Percentiles rank a stretch among this genome's conserved stretches.
Evolutionary conservation across 768 basidiomycete genomes (phyloP).

Genomic region (Dacryopinax primogenitus): DNA sequence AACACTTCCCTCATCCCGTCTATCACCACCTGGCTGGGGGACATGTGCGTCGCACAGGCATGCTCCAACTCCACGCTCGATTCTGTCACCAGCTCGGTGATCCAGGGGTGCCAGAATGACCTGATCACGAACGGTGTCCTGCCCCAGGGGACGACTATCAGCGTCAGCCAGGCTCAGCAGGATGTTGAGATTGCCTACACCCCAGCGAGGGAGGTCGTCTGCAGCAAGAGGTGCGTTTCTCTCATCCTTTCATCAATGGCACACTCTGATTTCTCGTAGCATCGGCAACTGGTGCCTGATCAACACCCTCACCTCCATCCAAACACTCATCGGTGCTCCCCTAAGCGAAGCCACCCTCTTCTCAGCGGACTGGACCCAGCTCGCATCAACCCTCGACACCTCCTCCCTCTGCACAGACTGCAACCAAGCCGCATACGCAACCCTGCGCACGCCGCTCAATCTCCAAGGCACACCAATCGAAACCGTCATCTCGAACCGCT

Average conservation of each 20-base stretch:
- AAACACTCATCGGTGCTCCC: slow-evolving; percentile 26
- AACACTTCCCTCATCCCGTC: slow-evolving; percentile 29
- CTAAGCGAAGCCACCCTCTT: slow-evolving; percentile 21
- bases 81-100: slow-evolving; percentile 41
- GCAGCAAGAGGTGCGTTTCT: slow-evolving; percentile 50
- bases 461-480: slow-evolving; percentile 17
- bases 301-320: slow-evolving; percentile 41
- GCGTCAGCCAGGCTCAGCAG: slow-evolving; percentile 14
- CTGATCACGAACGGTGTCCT: slow-evolving; percentile 13
- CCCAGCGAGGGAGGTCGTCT: slow-evolving; percentile 40
- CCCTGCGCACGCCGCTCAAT: slow-evolving; percentile 21
- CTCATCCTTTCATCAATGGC: slow-evolving; percentile 22
- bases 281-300: slow-evolving; percentile 43
- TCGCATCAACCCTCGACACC: slow-evolving; percentile 16
- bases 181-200: slow-evolving; percentile 45
- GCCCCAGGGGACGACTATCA: slow-evolving; percentile 23
- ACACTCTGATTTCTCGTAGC: slow-evolving; percentile 13
- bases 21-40: slow-evolving; percentile 48
- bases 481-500: slow-evolving; percentile 13
- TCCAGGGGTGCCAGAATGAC: slow-evolving; percentile 38
- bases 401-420: slow-evolving; percentile 28
- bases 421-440: slow-evolving; percentile 25
- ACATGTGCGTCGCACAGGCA: slow-evolving; percentile 38
- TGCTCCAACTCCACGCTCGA: slow-evolving; percentile 52
- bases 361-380: slow-evolving; percentile 9